Conservation (phyloP, 352 stramenopile species). For the Pythium vanterpoolii region DNA sequence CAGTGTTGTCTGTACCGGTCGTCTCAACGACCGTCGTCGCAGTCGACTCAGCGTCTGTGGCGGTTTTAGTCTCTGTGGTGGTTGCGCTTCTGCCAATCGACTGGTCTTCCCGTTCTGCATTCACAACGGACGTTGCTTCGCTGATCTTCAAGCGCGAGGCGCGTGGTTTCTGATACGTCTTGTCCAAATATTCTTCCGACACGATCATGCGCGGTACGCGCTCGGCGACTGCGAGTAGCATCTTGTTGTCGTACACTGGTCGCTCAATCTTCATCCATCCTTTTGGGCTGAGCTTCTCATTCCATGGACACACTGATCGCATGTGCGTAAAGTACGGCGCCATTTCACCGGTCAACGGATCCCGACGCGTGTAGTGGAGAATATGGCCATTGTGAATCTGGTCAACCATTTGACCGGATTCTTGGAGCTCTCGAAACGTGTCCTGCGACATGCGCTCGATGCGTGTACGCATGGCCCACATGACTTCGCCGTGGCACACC, state of each 20-base stretch:
- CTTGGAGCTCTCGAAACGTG: slow-evolving; percentile 82
- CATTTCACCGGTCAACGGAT: slow-evolving; percentile 70
- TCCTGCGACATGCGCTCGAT: slow-evolving; percentile 88
- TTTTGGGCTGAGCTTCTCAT: slow-evolving; percentile 86
- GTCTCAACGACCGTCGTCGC: too few species aligned
- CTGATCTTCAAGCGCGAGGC: slow-evolving; percentile 17
- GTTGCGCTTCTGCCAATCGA: not conserved
- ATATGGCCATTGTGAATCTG: slow-evolving; percentile 90
- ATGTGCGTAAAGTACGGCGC: slow-evolving; percentile 88
- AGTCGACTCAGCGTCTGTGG: too few species aligned
- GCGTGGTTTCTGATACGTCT: slow-evolving; percentile 63
- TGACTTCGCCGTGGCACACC: slow-evolving; percentile 87
- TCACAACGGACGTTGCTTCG: slow-evolving; percentile 1
- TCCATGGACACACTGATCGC: slow-evolving; percentile 88
- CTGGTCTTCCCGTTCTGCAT: slow-evolving; percentile 18
- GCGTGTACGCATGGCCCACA: slow-evolving; percentile 86
- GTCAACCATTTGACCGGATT: slow-evolving; percentile 83
- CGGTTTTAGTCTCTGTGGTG: not conserved
- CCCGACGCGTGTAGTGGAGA: slow-evolving; percentile 79
- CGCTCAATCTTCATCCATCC: slow-evolving; percentile 87
- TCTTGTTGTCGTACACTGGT: slow-evolving; percentile 88
- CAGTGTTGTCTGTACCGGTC: not conserved
- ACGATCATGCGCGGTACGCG: slow-evolving; percentile 86
- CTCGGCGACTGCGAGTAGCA: slow-evolving; percentile 80
- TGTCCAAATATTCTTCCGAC: slow-evolving; percentile 85